These are phyloP conservation scores for Knufia petricola DNA, from an alignment of 2,329 filamentous ascomycete species.

Conservation along the genomic window DNA sequence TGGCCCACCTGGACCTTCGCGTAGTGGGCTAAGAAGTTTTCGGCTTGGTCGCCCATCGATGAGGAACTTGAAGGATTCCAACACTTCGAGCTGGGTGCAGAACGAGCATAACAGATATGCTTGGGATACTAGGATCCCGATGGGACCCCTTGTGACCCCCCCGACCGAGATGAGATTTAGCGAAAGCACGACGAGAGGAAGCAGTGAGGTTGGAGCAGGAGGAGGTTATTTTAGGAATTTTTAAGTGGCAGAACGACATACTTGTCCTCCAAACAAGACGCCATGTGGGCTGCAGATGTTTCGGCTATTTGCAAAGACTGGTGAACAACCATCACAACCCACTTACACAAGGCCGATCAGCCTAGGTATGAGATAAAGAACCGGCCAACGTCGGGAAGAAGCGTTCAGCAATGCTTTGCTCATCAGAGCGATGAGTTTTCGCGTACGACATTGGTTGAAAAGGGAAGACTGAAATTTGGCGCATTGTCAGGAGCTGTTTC, in stretches of 20 bases:
- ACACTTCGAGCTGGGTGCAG: constrained; percentile 3
- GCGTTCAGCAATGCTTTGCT: too few species aligned
- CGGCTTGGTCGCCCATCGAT: constrained; percentile 7
- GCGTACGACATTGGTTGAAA: too few species aligned
- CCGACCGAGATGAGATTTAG: constrained; percentile 8
- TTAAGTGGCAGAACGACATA: background rate
- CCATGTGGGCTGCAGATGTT: too few species aligned
- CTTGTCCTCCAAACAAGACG: background rate
- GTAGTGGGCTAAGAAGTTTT: constrained; percentile 4
- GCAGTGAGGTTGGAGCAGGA: constrained; percentile 5
- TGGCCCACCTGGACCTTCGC: background rate
- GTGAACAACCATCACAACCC: background rate
- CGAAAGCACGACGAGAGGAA: constrained; percentile 7
- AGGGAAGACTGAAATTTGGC: too few species aligned
- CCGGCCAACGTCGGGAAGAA: too few species aligned
- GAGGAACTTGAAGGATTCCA: constrained; percentile 7
- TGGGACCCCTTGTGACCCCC: background rate
- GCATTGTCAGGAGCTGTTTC: background rate
- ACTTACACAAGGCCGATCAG: too few species aligned
- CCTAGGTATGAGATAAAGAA: too few species aligned
- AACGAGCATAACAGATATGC: background rate
- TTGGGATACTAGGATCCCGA: constrained; percentile 7
- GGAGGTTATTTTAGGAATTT: constrained; percentile 9
- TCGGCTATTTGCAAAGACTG: background rate
- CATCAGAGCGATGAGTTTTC: too few species aligned